Evolutionary conservation across 2,329 filamentous ascomycete species (phyloP), one percentile per base, ranked within the genome.

Genomic region (Graphilbum ipis-grandicollis): DNA sequence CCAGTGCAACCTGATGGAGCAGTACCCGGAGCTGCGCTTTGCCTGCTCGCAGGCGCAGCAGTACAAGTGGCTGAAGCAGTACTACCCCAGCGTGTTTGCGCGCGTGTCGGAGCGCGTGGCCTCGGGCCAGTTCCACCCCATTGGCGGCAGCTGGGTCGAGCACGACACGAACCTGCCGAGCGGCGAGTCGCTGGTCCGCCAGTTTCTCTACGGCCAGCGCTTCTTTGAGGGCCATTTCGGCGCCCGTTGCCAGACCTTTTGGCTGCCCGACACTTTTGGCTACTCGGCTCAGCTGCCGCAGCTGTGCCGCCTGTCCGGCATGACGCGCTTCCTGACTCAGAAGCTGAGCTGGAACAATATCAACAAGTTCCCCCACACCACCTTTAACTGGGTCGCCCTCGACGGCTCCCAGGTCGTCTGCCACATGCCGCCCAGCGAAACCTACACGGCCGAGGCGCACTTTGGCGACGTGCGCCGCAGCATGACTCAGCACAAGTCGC

Each of bases 291-390:
- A 98, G 56, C 69, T 98, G 31, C 90, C 90, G 12, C 90, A 98
- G 52, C 65, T 98, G 31, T 96, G 85, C 53, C 79, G 88, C 4
- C 63, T 94, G 21, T 81, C 90, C n/a, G 88, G 85, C 17, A 96
- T 98, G 90, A 81, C 73, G 40, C 75, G 88, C 25, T 98, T 98
- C 64, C 79, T 98, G 50, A 98, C 90, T 0, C 90, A 98, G 57
- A 98, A 98, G 62, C 66, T 98, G 41, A 96, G 88, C 63, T 98
- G 90, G 90, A 96, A 96, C 63, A 96, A 96, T 55, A 96, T 96
- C 68, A 96, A 96, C 61, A 93, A 81, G 52, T 98, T 96, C 60
- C 90, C 90, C 0, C 90, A 96, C 53, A 96, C 90, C 6, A 96
- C 90, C 0, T 98, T 98, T 66, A 93, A 93, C 57, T 98, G 90